phyloP scores from a whole-genome alignment of 2,329 filamentous ascomycete genomes.

The Calonectria honghensis region DNA sequence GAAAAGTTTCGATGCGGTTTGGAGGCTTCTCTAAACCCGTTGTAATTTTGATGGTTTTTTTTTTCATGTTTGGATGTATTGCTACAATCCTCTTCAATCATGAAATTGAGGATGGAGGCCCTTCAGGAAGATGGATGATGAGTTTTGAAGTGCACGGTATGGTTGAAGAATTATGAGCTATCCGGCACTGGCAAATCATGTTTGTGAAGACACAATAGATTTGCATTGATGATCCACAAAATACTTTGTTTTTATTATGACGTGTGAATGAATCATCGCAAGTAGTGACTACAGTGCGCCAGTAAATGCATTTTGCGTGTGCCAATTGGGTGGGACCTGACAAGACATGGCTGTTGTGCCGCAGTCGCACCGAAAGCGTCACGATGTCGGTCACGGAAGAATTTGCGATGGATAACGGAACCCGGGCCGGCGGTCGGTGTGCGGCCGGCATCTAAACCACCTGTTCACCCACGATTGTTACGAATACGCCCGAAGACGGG shows the following conservation, averaged over 20 bases:
- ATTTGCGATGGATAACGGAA: no score
- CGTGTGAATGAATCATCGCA: background rate
- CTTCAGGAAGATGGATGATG: conserved; percentile 35
- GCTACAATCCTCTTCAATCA: conserved; percentile 37
- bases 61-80: conserved; percentile 39
- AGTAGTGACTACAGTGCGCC: background rate
- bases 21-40: conserved; percentile 38
- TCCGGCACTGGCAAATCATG: conserved; percentile 32
- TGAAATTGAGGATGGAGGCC: conserved; percentile 18
- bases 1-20: conserved; percentile 44
- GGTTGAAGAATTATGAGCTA: conserved; percentile 3
- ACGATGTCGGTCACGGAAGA: background rate
- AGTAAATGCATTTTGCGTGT: background rate
- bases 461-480: background rate
- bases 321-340: background rate
- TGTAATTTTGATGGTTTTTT: conserved; percentile 32
- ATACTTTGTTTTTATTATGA: background rate
- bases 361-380: background rate
- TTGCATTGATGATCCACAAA: conserved; percentile 43
- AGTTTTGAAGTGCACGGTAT: conserved; percentile 35
- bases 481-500: conserved; percentile 18
- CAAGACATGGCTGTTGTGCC: background rate
- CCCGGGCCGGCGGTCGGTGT: background rate
- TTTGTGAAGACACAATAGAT: conserved; percentile 41
- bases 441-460: conserved; percentile 20